Percentiles rank a stretch among this genome's conserved stretches.
Conservation (phyloP, 208 protist genomes). For the Acanthamoeba polyphaga region DNA sequence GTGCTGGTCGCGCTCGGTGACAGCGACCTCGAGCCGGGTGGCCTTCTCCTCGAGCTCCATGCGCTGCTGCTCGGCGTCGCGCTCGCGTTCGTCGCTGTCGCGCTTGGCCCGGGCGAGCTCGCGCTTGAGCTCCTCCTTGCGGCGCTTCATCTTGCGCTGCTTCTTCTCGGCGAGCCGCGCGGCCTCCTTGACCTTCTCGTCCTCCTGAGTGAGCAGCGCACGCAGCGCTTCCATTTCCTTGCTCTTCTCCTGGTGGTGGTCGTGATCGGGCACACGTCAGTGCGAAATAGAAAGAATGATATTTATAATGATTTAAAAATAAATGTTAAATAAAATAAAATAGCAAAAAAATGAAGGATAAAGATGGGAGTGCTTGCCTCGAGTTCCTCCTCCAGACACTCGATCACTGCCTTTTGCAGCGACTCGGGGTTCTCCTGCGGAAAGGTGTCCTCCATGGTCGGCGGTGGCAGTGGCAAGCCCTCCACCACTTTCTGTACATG, state of each 20-base stretch:
- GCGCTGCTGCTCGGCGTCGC: neutral
- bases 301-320: too few species aligned
- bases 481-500: neutral
- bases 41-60: constrained; percentile 3
- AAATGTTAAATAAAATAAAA: too few species aligned
- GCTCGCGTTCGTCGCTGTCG: neutral
- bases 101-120: constrained; percentile 30
- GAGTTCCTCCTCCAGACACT: constrained; percentile 30
- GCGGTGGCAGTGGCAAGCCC: neutral
- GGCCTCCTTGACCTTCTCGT: constrained; percentile 8
- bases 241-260: neutral
- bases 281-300: too few species aligned
- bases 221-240: constrained; percentile 23
- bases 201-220: constrained; percentile 8
- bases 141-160: constrained; percentile 40
- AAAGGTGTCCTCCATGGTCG: constrained; percentile 26
- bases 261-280: neutral
- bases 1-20: neutral
- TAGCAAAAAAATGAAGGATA: neutral
- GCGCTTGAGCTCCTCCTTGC: constrained; percentile 52
- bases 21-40: neutral
- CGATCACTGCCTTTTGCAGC: neutral
- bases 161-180: neutral
- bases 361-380: neutral
- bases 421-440: constrained; percentile 26